Evolutionary conservation across 2,329 filamentous ascomycete genomes (phyloP).

Genomic region (Ascocoryne sarcoides): DNA sequence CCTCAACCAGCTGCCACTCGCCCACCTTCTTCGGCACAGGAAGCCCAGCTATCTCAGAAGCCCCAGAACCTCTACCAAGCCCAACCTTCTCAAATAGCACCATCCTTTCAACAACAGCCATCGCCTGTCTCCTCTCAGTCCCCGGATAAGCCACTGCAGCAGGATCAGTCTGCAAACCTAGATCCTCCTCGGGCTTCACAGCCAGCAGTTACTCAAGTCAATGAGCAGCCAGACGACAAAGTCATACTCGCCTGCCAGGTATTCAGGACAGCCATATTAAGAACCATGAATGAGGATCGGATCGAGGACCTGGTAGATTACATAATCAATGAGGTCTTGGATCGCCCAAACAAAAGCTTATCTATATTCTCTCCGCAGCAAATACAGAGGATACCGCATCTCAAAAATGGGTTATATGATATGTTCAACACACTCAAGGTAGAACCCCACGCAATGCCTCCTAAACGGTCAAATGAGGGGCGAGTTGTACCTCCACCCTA

Average conservation of each 20-base stretch:
- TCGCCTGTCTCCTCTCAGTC: not conserved
- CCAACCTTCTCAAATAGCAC: constrained; percentile 3
- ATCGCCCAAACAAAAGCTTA: constrained; percentile 9
- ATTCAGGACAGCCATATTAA: constrained; percentile 18
- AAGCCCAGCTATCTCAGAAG: constrained; percentile 1
- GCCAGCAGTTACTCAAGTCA: not conserved
- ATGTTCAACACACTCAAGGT: not conserved
- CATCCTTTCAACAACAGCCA: constrained; percentile 3
- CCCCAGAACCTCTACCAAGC: constrained; percentile 3
- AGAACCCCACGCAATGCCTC: not conserved
- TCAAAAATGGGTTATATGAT: not conserved
- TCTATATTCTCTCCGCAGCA: not conserved
- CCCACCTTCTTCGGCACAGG: not conserved
- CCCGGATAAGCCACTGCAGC: constrained; percentile 4
- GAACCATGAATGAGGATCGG: constrained; percentile 1
- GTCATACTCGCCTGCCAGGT: constrained; percentile 16
- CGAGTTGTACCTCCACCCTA: not conserved
- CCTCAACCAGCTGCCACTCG: not conserved
- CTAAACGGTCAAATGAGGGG: not conserved
- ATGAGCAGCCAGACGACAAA: constrained; percentile 4
- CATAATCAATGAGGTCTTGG: constrained; percentile 25
- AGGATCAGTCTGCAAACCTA: not conserved
- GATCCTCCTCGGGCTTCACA: not conserved
- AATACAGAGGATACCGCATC: not conserved
- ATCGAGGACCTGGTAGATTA: constrained; percentile 25